Percentiles rank a stretch among this genome's conserved stretches.
These are phyloP conservation scores for Camellia granthamiana DNA, from an alignment of 148 eudicot species.

Conservation along the genomic window DNA sequence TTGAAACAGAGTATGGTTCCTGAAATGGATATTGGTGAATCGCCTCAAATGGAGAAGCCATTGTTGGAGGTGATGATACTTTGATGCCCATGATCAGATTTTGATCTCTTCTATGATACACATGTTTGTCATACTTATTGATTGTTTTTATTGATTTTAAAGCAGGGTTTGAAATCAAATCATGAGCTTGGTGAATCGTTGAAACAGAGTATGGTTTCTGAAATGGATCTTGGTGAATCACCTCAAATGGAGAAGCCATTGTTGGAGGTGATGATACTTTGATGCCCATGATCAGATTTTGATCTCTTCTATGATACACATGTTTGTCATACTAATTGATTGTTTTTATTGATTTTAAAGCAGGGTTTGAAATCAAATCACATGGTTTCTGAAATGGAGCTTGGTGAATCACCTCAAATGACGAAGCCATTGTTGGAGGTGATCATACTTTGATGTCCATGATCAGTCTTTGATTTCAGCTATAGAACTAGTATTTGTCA, in stretches of 20 bases:
- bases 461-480: background rate
- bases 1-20: too few species aligned
- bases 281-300: too few species aligned
- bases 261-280: background rate
- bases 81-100: too few species aligned
- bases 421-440: conserved; percentile 58
- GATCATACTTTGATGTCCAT: background rate
- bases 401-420: conserved; percentile 21
- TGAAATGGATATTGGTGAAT: background rate
- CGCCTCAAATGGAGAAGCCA: background rate
- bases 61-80: background rate
- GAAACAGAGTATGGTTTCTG: too few species aligned
- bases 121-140: too few species aligned
- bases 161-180: background rate
- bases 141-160: background rate
- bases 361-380: background rate
- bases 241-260: conserved; percentile 38
- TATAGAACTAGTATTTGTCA: too few species aligned
- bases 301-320: too few species aligned
- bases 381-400: conserved; percentile 22
- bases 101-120: too few species aligned
- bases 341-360: background rate
- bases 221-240: conserved; percentile 9
- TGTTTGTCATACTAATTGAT: too few species aligned
- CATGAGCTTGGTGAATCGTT: conserved; percentile 12